Evolutionary conservation across 768 basidiomycete genomes (phyloP).

Genomic region (Xerocomus brunneocitrinus): DNA sequence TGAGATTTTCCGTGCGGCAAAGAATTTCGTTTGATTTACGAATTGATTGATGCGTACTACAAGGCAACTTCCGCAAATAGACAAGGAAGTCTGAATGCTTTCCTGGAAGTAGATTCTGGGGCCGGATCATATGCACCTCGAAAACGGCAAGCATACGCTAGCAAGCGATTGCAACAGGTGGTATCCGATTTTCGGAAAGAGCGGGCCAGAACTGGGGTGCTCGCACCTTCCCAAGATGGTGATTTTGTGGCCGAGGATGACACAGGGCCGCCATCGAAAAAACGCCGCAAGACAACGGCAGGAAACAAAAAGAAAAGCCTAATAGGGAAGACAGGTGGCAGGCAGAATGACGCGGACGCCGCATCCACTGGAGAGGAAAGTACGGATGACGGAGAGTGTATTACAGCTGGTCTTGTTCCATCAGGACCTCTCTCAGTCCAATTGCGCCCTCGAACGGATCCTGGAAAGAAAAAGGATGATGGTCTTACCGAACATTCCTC

Average conservation of each 20-base stretch:
- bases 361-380: conserved; percentile 14
- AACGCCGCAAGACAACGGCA: conserved; percentile 27
- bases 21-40: neutral
- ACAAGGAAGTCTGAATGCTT: conserved; percentile 73
- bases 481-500: conserved; percentile 6
- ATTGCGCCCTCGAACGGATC: conserved; percentile 42
- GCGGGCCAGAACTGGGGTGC: conserved; percentile 16
- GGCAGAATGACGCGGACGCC: neutral
- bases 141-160: conserved; percentile 75
- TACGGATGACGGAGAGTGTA: conserved; percentile 12
- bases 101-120: conserved; percentile 67
- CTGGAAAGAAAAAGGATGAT: conserved; percentile 17
- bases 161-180: conserved; percentile 83
- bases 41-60: neutral
- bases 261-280: conserved; percentile 25
- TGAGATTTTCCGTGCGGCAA: conserved; percentile 24
- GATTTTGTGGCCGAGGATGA: conserved; percentile 26
- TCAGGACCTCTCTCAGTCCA: conserved; percentile 28
- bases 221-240: conserved; percentile 23
- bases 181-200: conserved; percentile 73
- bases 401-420: neutral
- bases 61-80: conserved; percentile 63
- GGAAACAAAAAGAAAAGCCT: conserved; percentile 9
- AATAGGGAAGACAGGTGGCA: conserved; percentile 1
- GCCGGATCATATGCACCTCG: conserved; percentile 71